Evolutionary conservation across 352 stramenopile species (phyloP).

Genomic region (Phytopythium helicoides): DNA sequence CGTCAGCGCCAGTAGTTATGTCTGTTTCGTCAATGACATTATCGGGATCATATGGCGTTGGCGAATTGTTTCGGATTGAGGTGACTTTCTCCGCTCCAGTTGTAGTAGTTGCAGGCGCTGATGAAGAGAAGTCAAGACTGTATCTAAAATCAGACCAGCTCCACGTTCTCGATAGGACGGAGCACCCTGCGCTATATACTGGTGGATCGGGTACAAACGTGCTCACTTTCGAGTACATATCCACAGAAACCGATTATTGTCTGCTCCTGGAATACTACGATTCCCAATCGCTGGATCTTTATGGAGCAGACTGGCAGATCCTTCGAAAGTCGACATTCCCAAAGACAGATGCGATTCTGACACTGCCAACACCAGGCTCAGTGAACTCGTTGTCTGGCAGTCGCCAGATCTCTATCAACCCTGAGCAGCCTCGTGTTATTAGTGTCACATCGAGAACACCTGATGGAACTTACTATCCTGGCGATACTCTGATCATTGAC

Average conservation of each 20-base stretch:
- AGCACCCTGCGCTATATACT: constrained; percentile 48
- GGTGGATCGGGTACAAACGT: constrained; percentile 41
- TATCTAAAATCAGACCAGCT: constrained; percentile 52
- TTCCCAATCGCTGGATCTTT: constrained; percentile 34
- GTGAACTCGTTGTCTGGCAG: constrained; percentile 48
- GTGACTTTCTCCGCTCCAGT: constrained; percentile 55
- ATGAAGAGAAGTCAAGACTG: constrained; percentile 20
- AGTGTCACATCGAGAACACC: constrained; percentile 28
- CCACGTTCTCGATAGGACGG: constrained; percentile 32
- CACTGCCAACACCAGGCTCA: constrained; percentile 35
- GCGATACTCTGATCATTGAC: constrained; percentile 49
- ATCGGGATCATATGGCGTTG: constrained; percentile 64
- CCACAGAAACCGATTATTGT: constrained; percentile 51
- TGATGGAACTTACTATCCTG: constrained; percentile 54
- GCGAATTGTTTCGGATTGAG: constrained; percentile 42
- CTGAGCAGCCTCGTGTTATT: constrained; percentile 35
- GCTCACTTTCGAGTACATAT: constrained; percentile 58
- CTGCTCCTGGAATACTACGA: constrained; percentile 64
- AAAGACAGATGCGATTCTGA: constrained; percentile 34
- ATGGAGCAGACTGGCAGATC: constrained; percentile 24
- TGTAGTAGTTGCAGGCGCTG: constrained; percentile 19
- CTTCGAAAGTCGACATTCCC: constrained; percentile 48
- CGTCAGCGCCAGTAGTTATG: constrained; percentile 29
- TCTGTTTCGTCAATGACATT: constrained; percentile 41
- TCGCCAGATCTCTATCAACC: constrained; percentile 53